These are phyloP conservation scores for Curvularia spicifera DNA, from an alignment of 2,329 filamentous ascomycete species.

Conservation along the genomic window DNA sequence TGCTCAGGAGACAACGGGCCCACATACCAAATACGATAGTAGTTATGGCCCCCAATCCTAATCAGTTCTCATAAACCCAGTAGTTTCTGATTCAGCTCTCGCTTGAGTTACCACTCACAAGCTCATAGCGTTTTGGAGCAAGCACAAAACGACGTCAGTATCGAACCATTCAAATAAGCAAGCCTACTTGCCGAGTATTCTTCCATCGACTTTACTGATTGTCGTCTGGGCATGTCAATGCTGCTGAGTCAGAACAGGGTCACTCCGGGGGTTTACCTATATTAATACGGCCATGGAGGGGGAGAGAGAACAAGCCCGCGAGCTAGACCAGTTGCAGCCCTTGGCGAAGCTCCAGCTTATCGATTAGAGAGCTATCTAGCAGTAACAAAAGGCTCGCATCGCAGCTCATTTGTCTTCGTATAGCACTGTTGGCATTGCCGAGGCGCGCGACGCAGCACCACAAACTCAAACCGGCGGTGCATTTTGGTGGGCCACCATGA, in stretches of 20 bases:
- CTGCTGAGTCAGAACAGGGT: neutral
- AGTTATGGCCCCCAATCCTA: neutral
- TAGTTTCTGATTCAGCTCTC: neutral
- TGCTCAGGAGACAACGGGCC: neutral
- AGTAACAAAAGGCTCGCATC: neutral
- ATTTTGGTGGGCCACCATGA: conserved; percentile 2
- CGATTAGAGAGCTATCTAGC: neutral
- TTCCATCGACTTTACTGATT: neutral
- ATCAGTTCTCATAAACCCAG: neutral
- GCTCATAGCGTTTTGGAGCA: neutral
- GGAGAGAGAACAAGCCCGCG: neutral
- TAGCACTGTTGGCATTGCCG: neutral
- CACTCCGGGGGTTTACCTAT: neutral
- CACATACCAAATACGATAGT: neutral
- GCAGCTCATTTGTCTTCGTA: neutral
- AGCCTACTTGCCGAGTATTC: neutral
- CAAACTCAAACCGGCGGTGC: neutral
- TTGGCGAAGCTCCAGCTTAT: neutral
- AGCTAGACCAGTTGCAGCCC: neutral
- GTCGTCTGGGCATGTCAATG: neutral
- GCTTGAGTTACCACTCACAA: neutral
- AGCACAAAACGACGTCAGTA: neutral
- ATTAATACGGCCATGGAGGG: neutral
- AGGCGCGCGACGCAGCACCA: neutral
- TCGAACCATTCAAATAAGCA: neutral